These are phyloP conservation scores for Phytopythium sindhum DNA, from an alignment of 352 stramenopile genomes.

Conservation along the genomic window DNA sequence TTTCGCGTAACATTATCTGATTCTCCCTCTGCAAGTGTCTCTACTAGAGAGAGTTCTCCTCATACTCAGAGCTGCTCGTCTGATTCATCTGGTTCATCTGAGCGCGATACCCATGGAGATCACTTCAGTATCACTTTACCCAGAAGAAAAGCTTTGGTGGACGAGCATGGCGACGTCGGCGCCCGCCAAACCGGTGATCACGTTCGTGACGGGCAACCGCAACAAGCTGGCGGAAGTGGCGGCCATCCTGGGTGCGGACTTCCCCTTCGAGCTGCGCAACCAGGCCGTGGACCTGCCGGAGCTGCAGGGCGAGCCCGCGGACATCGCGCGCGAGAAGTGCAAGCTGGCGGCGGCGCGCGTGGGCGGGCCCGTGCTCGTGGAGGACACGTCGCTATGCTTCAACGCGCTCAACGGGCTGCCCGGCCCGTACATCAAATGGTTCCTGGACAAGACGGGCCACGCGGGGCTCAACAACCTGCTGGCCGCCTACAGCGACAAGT, in stretches of 20 bases:
- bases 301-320: conserved; percentile 94
- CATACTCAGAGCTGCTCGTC: not conserved
- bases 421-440: conserved; percentile 98
- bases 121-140: too few relatives aligned
- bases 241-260: conserved; percentile 78
- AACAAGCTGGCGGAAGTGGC: conserved; percentile 85
- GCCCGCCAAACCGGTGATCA: conserved; percentile 48
- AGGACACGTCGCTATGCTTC: conserved; percentile 98
- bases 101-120: too few relatives aligned
- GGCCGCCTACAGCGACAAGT: conserved; percentile 92
- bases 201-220: conserved; percentile 84
- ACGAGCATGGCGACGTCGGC: conserved; percentile 4
- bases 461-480: conserved; percentile 94
- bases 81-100: not conserved
- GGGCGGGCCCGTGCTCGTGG: conserved; percentile 90
- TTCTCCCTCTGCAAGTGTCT: not conserved
- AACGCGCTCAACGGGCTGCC: conserved; percentile 93
- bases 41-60: not conserved
- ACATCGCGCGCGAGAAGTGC: conserved; percentile 96
- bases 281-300: conserved; percentile 95
- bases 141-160: too few relatives aligned
- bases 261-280: conserved; percentile 92
- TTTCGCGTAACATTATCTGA: not conserved
- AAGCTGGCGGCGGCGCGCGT: conserved; percentile 83
- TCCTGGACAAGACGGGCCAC: conserved; percentile 94